Conservation (phyloP, 2,329 filamentous ascomycete genomes). For the Hymenoscyphus infarciens region DNA sequence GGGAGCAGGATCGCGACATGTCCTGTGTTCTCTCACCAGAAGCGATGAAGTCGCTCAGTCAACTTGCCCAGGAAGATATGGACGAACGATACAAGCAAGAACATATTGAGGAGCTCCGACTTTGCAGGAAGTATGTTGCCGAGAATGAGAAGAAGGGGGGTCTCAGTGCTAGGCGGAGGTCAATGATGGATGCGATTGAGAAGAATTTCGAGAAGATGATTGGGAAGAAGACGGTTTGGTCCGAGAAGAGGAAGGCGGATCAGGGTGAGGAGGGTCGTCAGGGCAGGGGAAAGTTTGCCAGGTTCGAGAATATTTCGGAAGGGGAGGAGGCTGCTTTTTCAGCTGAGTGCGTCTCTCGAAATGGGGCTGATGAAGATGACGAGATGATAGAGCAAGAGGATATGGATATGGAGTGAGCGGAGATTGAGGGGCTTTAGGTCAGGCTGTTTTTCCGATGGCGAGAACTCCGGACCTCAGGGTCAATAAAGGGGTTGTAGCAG, state of each 20-base stretch:
- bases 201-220: not conserved
- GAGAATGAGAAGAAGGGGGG: not conserved
- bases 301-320: not conserved
- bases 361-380: not conserved
- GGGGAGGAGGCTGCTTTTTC: not conserved
- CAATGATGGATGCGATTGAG: not conserved
- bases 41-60: not conserved
- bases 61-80: not conserved
- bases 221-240: not conserved
- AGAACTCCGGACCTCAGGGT: too few relatives aligned
- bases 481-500: too few relatives aligned
- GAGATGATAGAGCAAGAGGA: not conserved
- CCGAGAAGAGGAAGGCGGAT: not conserved
- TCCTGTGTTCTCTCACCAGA: not conserved
- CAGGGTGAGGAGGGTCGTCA: not conserved
- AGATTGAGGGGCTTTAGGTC: not conserved
- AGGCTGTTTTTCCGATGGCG: not conserved
- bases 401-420: not conserved
- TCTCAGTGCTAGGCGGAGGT: not conserved
- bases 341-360: not conserved
- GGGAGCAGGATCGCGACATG: too few relatives aligned
- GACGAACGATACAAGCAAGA: not conserved
- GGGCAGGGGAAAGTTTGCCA: too few relatives aligned
- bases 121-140: not conserved
- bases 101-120: not conserved